Evolutionary conservation across 768 basidiomycete species (phyloP).

Genomic region (Termitomyces heimii): DNA sequence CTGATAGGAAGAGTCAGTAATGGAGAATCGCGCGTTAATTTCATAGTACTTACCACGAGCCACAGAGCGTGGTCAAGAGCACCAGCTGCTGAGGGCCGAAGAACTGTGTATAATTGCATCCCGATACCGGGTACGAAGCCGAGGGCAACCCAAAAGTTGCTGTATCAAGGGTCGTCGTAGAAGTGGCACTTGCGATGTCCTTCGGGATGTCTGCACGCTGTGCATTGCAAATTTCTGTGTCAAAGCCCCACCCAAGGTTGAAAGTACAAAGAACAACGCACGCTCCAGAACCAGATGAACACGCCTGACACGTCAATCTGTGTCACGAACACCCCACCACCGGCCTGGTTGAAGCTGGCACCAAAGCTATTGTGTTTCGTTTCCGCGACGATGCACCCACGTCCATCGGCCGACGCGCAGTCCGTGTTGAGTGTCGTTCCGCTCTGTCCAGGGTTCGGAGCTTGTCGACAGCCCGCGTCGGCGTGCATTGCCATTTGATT

Average conservation of each 20-base stretch:
- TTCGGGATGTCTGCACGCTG: constrained; percentile 40
- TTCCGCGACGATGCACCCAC: constrained; percentile 41
- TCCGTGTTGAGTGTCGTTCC: constrained; percentile 23
- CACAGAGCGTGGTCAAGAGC: constrained; percentile 65
- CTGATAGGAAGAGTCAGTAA: constrained; percentile 12
- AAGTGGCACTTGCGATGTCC: constrained; percentile 27
- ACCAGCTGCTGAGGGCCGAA: constrained; percentile 64
- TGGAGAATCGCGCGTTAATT: neutral
- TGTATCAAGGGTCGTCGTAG: constrained; percentile 30
- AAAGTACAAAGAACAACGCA: constrained; percentile 7
- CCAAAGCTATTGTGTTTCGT: constrained; percentile 41
- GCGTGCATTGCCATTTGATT: constrained; percentile 61
- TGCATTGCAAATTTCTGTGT: neutral
- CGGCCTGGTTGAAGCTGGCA: constrained; percentile 38
- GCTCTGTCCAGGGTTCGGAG: constrained; percentile 21
- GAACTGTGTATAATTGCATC: constrained; percentile 48
- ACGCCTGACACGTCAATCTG: constrained; percentile 54
- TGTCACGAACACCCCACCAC: constrained; percentile 55
- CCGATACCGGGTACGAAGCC: constrained; percentile 51
- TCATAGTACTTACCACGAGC: constrained; percentile 26
- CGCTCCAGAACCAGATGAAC: constrained; percentile 21
- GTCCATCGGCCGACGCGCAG: constrained; percentile 19
- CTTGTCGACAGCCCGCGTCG: constrained; percentile 27
- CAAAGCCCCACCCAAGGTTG: neutral
- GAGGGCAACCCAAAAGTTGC: constrained; percentile 54